Evolutionary conservation across 2,329 filamentous ascomycete species (phyloP).

Genomic region (Diaporthe ampelina): DNA sequence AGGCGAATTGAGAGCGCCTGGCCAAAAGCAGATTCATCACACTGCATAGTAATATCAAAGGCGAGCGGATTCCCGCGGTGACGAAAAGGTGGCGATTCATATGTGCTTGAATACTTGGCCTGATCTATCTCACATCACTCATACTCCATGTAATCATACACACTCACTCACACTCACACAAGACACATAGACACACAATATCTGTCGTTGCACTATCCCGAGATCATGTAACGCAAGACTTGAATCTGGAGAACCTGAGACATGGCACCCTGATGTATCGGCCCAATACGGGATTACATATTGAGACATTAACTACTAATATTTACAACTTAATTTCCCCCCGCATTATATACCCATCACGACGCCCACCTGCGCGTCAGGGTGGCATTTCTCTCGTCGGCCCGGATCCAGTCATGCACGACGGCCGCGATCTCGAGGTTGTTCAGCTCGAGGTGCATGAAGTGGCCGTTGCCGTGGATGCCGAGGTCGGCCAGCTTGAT

Average conservation of each 20-base stretch:
- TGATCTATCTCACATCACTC: too few species aligned
- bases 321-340: neutral
- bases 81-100: neutral
- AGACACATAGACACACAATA: neutral
- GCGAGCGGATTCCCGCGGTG: neutral
- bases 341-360: neutral
- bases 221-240: neutral
- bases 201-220: neutral
- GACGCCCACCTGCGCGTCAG: slow-evolving; percentile 3
- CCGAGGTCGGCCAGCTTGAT: slow-evolving; percentile 59
- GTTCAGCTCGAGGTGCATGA: slow-evolving; percentile 63
- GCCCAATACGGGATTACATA: neutral
- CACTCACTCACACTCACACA: neutral
- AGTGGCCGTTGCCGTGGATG: slow-evolving; percentile 65
- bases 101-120: neutral
- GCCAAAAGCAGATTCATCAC: too few species aligned
- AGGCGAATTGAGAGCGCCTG: neutral
- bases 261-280: neutral
- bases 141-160: neutral
- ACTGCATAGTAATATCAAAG: too few species aligned
- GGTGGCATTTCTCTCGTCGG: slow-evolving; percentile 25
- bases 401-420: slow-evolving; percentile 39
- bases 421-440: slow-evolving; percentile 43
- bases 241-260: neutral
- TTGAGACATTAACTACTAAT: slow-evolving; percentile 21